phyloP scores from a whole-genome alignment of 2,329 filamentous ascomycete genomes.

The Fusarium begoniae region DNA sequence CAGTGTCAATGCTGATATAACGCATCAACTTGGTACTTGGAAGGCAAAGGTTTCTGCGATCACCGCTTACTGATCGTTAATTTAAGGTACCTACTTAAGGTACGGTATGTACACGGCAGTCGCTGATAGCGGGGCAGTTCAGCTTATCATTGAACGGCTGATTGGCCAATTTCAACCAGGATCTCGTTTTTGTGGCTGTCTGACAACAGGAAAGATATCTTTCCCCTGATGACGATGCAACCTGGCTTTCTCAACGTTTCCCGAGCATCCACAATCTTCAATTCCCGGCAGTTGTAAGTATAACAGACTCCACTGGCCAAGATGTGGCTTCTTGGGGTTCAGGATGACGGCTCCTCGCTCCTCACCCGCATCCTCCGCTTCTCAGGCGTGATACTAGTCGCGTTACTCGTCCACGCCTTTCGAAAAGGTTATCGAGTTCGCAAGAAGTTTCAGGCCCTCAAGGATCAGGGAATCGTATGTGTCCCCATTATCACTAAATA shows the following conservation, averaged over 20 bases:
- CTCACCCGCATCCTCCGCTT: not conserved
- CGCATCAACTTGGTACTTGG: not conserved
- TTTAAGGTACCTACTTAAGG: too few species aligned
- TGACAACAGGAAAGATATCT: not conserved
- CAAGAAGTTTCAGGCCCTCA: conserved; percentile 4
- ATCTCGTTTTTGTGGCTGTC: not conserved
- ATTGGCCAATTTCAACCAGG: not conserved
- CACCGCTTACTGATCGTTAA: not conserved
- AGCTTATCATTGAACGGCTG: not conserved
- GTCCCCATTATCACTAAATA: accelerated
- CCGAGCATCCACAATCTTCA: not conserved
- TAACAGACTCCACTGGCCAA: not conserved
- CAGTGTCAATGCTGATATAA: not conserved
- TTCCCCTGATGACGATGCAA: not conserved
- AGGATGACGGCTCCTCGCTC: not conserved
- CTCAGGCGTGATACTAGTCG: not conserved
- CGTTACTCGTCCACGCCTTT: conserved; percentile 3
- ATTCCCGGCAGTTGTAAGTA: not conserved
- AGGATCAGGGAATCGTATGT: conserved; percentile 7
- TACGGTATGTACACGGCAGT: not conserved
- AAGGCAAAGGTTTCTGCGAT: not conserved
- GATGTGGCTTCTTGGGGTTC: not conserved
- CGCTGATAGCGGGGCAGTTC: not conserved
- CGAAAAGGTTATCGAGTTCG: conserved; percentile 11
- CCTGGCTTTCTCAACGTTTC: not conserved